Percentiles rank a stretch among this genome's conserved stretches.
Conservation (phyloP, 192 early-diverging fungal genomes). For the Globomyces pollinis-pini region DNA sequence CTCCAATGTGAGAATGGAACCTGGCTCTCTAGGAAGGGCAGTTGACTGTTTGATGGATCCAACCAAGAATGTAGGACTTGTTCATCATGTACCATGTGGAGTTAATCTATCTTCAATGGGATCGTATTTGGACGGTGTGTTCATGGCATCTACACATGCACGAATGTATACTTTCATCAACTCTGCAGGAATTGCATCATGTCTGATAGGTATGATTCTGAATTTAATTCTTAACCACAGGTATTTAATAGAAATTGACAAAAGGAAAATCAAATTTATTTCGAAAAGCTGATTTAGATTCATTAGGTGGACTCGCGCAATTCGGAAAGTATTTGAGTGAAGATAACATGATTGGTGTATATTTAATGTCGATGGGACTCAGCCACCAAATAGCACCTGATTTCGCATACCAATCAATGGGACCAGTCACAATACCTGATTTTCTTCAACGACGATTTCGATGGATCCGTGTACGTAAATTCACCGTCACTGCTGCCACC, state of each 20-base stretch:
- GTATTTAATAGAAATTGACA: too few relatives aligned
- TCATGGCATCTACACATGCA: constrained; percentile 85
- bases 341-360: constrained; percentile 89
- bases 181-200: constrained; percentile 69
- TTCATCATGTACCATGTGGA: constrained; percentile 91
- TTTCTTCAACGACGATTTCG: constrained; percentile 79
- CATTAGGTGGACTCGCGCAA: constrained; percentile 68
- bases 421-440: constrained; percentile 61
- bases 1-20: constrained; percentile 78
- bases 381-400: constrained; percentile 84
- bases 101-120: constrained; percentile 64
- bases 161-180: constrained; percentile 96
- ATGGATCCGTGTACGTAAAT: constrained; percentile 93
- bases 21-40: constrained; percentile 69
- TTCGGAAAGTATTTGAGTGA: constrained; percentile 93
- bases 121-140: constrained; percentile 76
- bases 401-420: constrained; percentile 76
- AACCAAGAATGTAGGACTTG: constrained; percentile 80
- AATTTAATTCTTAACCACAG: too few relatives aligned
- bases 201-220: too few relatives aligned
- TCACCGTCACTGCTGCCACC: constrained; percentile 82
- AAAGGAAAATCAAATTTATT: constrained; percentile 87
- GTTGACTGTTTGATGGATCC: constrained; percentile 62
- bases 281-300: constrained; percentile 71
- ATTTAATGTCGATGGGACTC: constrained; percentile 69